Evolutionary conservation across 371 early-diverging fungal genomes (phyloP).

Genomic region (Capillidium rhysosporum): DNA sequence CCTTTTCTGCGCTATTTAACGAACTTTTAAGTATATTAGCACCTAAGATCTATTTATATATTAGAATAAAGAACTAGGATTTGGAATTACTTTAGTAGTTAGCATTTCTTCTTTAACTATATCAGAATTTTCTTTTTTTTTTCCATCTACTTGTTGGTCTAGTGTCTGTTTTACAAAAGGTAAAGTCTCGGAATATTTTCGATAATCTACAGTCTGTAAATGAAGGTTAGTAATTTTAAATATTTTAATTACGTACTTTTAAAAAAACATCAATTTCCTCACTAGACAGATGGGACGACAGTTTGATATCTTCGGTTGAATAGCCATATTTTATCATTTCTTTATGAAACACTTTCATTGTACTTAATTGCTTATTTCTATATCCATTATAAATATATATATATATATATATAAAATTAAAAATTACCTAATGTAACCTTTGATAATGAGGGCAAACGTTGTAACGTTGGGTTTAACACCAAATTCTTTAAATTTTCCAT

Average conservation of each 20-base stretch:
- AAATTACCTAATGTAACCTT: conserved; percentile 42
- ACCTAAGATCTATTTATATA: conserved; percentile 24
- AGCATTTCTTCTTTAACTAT: background rate
- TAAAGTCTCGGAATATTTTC: background rate
- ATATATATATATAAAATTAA: background rate
- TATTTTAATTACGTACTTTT: conserved; percentile 13
- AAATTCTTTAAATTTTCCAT: conserved; percentile 27
- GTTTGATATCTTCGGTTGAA: conserved; percentile 18
- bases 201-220: background rate
- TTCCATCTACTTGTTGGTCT: background rate
- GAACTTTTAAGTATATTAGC: conserved; percentile 56
- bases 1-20: conserved; percentile 27
- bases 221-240: background rate
- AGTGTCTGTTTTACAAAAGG: background rate
- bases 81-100: background rate
- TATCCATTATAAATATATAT: too few species aligned
- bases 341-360: conserved; percentile 32
- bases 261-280: conserved; percentile 21
- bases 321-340: conserved; percentile 34
- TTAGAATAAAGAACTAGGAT: background rate
- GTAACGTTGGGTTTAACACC: conserved; percentile 32
- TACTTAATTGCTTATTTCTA: conserved; percentile 27
- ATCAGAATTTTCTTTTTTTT: conserved; percentile 9
- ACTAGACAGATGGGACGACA: conserved; percentile 18
- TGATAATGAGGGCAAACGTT: conserved; percentile 56